Evolutionary conservation across 257 asterid species (phyloP), one percentile per base, ranked within the genome.

Genomic region (Gynochthodes officinalis): DNA sequence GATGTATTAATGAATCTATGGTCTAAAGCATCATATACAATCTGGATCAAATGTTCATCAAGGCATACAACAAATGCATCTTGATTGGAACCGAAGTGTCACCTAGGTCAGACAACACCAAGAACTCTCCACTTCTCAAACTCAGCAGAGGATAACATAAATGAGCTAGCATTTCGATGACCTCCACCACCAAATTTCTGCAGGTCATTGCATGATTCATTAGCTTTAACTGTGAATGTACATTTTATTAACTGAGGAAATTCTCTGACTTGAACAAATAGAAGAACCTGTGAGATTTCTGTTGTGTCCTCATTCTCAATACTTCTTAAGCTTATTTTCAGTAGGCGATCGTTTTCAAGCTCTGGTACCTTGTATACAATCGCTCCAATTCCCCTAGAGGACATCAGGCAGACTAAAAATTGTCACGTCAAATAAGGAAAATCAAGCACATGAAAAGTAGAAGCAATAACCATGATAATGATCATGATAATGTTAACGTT

Each of bases 121-220:
- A 71, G 59, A 71, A 74, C 76, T 84, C 83, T 93, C 98, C 96
- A 89, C 62, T 72, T 77, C 76, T 83, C 85, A 74, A 93, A 88
- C 67, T 84, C 89, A 4, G 79, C 71, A 50, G 68, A 50, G 58
- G 73, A 75, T 55, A 91, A 73, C 89, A 91, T 81, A 84, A 88
- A 91, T 10, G 97, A 93, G 80, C 97, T 93, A 28, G 97, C 96
- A 71, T 82, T 84, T 50, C 72, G 84, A 87, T 93, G 97, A 21
- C 96, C 98, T 60, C 98, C 96, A 12, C 96, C 97, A 71, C 92
- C 92, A 57, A 81, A 91, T 76, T 77, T 76, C 98, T 92, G 86
- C 73, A 78, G 53, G 65, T 37, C 54, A 67, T 35, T 79, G 57
- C 69, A 59, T 43, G 14, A 60, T 61, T 46, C 53, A 64, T 75